Evolutionary conservation across 495 filamentous ascomycete genomes (phyloP), one percentile per base, ranked within the genome.

Genomic region (Annulohypoxylon nitens): DNA sequence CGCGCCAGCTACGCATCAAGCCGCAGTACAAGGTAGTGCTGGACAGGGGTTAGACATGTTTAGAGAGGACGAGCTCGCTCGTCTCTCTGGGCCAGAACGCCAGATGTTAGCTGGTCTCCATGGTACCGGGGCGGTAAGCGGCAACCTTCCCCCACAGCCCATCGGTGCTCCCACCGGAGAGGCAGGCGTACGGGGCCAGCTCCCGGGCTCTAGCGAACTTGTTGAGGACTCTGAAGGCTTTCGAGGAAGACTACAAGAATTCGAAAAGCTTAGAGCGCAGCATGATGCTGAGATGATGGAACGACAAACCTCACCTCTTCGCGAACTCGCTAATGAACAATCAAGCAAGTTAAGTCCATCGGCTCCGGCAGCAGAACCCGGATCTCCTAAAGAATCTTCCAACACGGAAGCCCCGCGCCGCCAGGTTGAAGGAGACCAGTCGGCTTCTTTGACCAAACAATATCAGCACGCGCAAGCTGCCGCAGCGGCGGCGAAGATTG

Each of bases 391-490:
- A 37, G 50, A 43, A 57, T 60, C 60, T 45, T 57, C 51, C 4
- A 54, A 61, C 20, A 54, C 57, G 9, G 71, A 61, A 6, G 50
- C 48, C 3, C 10, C 48, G 4, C 67, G 45, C 16, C 70, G 51
- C 47, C 73, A 75, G 16, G 62, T n/a, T 33, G 69, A 77, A 58
- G 67, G 43, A 64, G 73, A 79, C 18, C 74, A 76, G 18, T 65
- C 69, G 7, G 48, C 64, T 33, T 51, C 93, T 36, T 85, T 97
- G 10, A 92, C 91, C n/a, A 92, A 97, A 80, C 93, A 95, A 80
- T 93, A 96, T 6, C 92, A 93, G 78, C 92, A 94, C 80, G 92
- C 93, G 23, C 86, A 87, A 71, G 86, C 83, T 9, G 81, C 81
- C 23, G 78, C 78, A 12, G 77, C 67, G 8, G 77, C 79, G 3